These are phyloP conservation scores for Diospyros lotus DNA, from an alignment of 148 eudicot species.

Conservation along the genomic window DNA sequence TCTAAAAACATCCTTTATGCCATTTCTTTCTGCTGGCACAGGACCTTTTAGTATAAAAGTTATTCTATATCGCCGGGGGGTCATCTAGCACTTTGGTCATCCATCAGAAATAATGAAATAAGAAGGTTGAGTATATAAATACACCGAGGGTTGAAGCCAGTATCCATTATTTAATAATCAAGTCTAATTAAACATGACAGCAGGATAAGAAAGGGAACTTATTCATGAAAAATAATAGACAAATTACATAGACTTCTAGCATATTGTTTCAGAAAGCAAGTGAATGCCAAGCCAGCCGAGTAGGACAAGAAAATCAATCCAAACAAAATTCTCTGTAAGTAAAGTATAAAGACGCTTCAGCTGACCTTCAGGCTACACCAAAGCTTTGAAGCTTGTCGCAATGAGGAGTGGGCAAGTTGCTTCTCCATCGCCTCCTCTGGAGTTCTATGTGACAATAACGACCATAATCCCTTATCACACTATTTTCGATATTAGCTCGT, in stretches of 20 bases:
- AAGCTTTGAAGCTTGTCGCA: constrained; percentile 80
- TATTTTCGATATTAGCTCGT: constrained; percentile 57
- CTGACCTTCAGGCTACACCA: constrained; percentile 66
- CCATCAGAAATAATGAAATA: too few species aligned
- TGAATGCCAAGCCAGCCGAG: not conserved
- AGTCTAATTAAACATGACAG: not conserved
- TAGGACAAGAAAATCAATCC: not conserved
- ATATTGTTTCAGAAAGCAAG: not conserved
- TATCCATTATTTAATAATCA: not conserved
- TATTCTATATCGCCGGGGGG: not conserved
- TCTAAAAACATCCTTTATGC: too few species aligned
- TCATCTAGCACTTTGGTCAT: not conserved
- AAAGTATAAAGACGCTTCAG: constrained; percentile 2
- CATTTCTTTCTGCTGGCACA: too few species aligned
- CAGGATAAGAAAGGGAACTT: not conserved
- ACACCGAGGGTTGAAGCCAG: not conserved
- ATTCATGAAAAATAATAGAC: not conserved
- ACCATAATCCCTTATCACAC: constrained; percentile 76
- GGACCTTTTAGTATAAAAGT: too few species aligned
- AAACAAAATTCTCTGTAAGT: not conserved
- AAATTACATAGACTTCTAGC: not conserved
- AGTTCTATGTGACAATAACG: constrained; percentile 89
- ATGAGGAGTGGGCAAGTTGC: constrained; percentile 82
- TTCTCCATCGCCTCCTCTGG: constrained; percentile 94
- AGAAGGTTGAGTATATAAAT: too few species aligned